Conservation (phyloP, 805 yeast species). For the Saturnispora mendoncae region DNA sequence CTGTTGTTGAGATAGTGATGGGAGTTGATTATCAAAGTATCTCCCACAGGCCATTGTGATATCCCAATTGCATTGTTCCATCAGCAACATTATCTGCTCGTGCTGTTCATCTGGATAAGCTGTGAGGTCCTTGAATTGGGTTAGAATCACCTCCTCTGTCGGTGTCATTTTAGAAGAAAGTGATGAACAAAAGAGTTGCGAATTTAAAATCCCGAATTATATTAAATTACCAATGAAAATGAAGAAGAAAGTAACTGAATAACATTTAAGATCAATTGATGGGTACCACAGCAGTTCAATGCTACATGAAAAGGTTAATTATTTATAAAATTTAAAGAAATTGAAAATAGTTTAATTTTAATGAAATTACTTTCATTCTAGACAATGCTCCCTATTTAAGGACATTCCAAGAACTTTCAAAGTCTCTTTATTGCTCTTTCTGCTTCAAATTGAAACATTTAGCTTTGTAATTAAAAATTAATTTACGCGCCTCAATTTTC, state of each 20-base stretch:
- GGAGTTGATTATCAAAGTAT: conserved; percentile 43
- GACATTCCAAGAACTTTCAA: too few relatives aligned
- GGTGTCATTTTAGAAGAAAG: conserved; percentile 7
- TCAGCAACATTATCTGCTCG: conserved; percentile 37
- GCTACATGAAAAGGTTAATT: too few relatives aligned
- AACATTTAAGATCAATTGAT: too few relatives aligned
- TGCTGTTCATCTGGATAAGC: conserved; percentile 38
- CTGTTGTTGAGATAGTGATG: not conserved
- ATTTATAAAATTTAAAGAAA: too few relatives aligned
- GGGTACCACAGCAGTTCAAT: too few relatives aligned
- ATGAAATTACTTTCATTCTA: too few relatives aligned
- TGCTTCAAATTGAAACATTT: not conserved
- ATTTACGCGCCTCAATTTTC: not conserved
- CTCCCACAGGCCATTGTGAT: conserved; percentile 52
- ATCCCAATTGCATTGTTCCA: conserved; percentile 49
- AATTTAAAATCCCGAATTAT: too few relatives aligned
- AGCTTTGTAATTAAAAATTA: not conserved
- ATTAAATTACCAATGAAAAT: too few relatives aligned
- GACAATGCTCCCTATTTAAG: too few relatives aligned
- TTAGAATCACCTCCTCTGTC: conserved; percentile 36
- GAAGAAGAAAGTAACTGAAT: too few relatives aligned
- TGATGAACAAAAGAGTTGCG: not conserved
- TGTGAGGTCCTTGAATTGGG: conserved; percentile 43
- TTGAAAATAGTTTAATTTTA: too few relatives aligned
- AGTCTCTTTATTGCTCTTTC: too few relatives aligned